Evolutionary conservation across 2,329 filamentous ascomycete genomes (phyloP).

Genomic region (Karstenula rhodostoma): DNA sequence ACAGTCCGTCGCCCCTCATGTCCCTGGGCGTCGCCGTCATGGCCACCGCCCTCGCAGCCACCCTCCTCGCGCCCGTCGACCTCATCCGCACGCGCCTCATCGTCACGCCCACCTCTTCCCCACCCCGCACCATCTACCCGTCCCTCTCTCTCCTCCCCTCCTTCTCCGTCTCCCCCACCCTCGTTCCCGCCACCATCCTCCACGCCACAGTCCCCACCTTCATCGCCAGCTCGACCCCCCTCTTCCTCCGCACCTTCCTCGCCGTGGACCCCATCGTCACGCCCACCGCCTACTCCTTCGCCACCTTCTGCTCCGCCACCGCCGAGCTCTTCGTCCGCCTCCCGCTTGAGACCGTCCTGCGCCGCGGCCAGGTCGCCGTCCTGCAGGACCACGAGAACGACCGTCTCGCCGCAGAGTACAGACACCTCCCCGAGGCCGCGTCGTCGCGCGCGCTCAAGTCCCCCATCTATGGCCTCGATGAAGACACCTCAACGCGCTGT

Average conservation of each 20-base stretch:
- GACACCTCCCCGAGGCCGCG: slow-evolving; percentile 25
- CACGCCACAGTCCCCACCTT: slow-evolving; percentile 86
- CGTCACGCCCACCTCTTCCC: slow-evolving; percentile 78
- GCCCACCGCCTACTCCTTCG: slow-evolving; percentile 81
- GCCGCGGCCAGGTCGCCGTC: slow-evolving; percentile 83
- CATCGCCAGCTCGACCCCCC: slow-evolving; percentile 81
- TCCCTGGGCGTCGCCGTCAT: slow-evolving; percentile 77
- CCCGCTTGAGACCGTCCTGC: slow-evolving; percentile 89
- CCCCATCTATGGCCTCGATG: slow-evolving; percentile 26
- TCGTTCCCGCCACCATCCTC: slow-evolving; percentile 84
- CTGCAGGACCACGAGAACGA: slow-evolving; percentile 47
- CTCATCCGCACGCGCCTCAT: slow-evolving; percentile 88
- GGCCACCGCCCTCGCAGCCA: slow-evolving; percentile 73
- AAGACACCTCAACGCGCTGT: slow-evolving; percentile 41
- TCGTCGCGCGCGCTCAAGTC: slow-evolving; percentile 18
- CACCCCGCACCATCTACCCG: slow-evolving; percentile 78
- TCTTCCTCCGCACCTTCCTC: slow-evolving; percentile 85
- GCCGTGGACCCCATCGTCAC: slow-evolving; percentile 82
- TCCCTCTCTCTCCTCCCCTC: slow-evolving; percentile 81
- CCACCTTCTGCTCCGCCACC: slow-evolving; percentile 81
- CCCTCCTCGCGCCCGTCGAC: slow-evolving; percentile 87
- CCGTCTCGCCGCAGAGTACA: slow-evolving; percentile 37
- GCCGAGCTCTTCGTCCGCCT: slow-evolving; percentile 85
- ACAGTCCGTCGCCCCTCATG: slow-evolving; percentile 81
- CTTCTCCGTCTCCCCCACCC: slow-evolving; percentile 68